Conservation (phyloP, 2,329 filamentous ascomycete genomes). For the Alternaria ventricosa region DNA sequence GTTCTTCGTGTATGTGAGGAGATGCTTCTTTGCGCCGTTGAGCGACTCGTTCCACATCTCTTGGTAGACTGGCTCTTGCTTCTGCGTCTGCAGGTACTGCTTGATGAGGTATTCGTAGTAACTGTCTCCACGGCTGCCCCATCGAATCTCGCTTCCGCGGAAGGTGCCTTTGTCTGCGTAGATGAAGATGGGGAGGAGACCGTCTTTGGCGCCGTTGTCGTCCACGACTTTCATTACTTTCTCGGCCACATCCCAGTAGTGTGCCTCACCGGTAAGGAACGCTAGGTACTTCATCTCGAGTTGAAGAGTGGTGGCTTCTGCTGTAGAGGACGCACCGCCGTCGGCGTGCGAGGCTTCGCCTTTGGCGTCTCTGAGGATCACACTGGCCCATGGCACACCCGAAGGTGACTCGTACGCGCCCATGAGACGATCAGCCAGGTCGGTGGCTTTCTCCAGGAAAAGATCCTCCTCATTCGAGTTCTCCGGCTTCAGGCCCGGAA, state of each 20-base stretch:
- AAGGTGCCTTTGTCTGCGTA: constrained; percentile 81
- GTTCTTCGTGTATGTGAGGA: constrained; percentile 85
- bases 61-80: constrained; percentile 82
- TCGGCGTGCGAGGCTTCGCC: constrained; percentile 85
- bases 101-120: constrained; percentile 99
- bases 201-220: constrained; percentile 77
- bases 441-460: constrained; percentile 94
- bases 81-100: constrained; percentile 92
- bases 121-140: constrained; percentile 93
- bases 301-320: constrained; percentile 90
- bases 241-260: constrained; percentile 92
- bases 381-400: constrained; percentile 87
- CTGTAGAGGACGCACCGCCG: constrained; percentile 87
- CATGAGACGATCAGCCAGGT: constrained; percentile 85
- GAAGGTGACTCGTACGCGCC: constrained; percentile 87
- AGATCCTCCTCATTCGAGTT: constrained; percentile 83
- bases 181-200: constrained; percentile 90
- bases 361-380: constrained; percentile 79
- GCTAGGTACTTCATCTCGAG: constrained; percentile 97
- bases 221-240: constrained; percentile 92
- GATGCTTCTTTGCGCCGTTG: constrained; percentile 84
- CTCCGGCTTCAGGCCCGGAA: constrained; percentile 77
- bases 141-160: constrained; percentile 81
- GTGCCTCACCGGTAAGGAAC: constrained; percentile 88
- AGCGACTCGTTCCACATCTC: constrained; percentile 94